phyloP scores from a whole-genome alignment of 345 rosid genomes.

The Ailanthus altissimus region DNA sequence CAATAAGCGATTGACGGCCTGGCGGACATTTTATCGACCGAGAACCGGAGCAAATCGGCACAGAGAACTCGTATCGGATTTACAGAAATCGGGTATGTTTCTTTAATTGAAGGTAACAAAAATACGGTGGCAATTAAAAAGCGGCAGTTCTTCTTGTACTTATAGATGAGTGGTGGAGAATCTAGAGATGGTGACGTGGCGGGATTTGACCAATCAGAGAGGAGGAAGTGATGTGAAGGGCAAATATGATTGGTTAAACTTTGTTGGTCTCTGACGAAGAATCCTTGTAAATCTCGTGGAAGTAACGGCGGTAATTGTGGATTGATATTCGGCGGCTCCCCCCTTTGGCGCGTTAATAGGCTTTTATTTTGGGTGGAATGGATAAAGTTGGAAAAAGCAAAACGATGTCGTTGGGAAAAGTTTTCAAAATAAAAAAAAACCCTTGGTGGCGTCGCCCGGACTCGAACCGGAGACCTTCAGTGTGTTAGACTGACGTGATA shows the following conservation, averaged over 20 bases:
- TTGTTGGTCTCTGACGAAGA: neutral
- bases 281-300: neutral
- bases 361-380: neutral
- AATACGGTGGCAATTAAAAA: neutral
- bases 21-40: slow-evolving; percentile 22
- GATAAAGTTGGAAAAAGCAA: neutral
- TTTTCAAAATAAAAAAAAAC: no score
- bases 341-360: neutral
- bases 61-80: neutral
- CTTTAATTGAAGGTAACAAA: neutral
- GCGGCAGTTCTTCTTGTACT: slow-evolving; percentile 25
- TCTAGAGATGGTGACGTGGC: slow-evolving; percentile 55
- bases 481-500: slow-evolving; percentile 98
- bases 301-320: neutral
- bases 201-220: slow-evolving; percentile 35
- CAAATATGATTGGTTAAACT: slow-evolving; percentile 22
- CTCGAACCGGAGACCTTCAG: slow-evolving; percentile 96
- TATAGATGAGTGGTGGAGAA: slow-evolving; percentile 20
- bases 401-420: neutral
- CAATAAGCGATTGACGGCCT: slow-evolving; percentile 20
- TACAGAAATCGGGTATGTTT: neutral
- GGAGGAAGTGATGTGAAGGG: slow-evolving; percentile 40
- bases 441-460: slow-evolving; percentile 74
- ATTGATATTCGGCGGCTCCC: neutral
- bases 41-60: slow-evolving; percentile 8